phyloP scores from a whole-genome alignment of 148 eudicot genomes.

The Heliamphora exappendiculata region DNA sequence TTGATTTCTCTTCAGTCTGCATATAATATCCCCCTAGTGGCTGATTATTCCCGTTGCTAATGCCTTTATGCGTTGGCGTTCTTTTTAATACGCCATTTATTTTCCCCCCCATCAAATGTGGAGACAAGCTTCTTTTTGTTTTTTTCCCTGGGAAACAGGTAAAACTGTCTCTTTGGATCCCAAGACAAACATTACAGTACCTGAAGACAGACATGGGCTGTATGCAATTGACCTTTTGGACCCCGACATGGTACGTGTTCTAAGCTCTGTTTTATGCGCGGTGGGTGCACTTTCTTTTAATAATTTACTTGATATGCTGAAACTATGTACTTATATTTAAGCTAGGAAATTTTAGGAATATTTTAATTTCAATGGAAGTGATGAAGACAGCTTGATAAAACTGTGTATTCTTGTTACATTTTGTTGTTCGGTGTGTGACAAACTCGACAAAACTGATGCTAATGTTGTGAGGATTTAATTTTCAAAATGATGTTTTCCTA shows the following conservation, averaged over 20 bases:
- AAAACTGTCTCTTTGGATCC: constrained; percentile 64
- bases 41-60: neutral
- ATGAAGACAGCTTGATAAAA: too few species aligned
- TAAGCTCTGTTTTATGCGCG: neutral
- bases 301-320: neutral
- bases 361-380: neutral
- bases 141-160: constrained; percentile 39
- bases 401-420: too few species aligned
- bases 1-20: neutral
- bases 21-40: neutral
- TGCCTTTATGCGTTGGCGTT: neutral
- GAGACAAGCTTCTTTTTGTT: neutral
- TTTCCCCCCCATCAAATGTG: neutral
- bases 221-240: constrained; percentile 91
- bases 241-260: constrained; percentile 70
- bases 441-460: too few species aligned
- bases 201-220: constrained; percentile 81
- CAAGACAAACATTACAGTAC: constrained; percentile 55
- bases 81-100: neutral
- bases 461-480: too few species aligned
- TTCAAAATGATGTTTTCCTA: too few species aligned
- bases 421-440: too few species aligned
- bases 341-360: neutral
- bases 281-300: neutral
- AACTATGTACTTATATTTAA: neutral